Evolutionary conservation across 768 basidiomycete genomes (phyloP), one percentile per base, ranked within the genome.

Genomic region (Phylloporus scabripes): DNA sequence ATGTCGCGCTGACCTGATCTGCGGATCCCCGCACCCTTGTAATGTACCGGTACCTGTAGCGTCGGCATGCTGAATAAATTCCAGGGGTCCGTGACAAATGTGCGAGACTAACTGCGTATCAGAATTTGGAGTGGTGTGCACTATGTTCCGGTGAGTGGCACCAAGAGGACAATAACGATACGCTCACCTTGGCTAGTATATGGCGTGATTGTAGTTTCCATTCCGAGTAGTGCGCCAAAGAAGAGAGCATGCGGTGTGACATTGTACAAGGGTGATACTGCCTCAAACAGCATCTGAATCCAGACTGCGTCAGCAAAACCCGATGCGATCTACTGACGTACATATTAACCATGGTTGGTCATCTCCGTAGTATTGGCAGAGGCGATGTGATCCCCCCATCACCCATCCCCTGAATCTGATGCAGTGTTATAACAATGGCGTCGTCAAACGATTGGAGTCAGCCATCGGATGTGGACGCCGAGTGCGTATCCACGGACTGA

Each of bases 111-210:
- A 59, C 57, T 40, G 46, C 29, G 20, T 42, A 21, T 38, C 24
- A 45, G 28, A 26, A 45, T 45, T 36, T 11, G 20, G 42, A 26
- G 24, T 42, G 32, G 20, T 21, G 26, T n/a, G 33, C n/a, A 10
- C 28, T 29, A 21, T 40, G 41, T 33, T 48, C 49, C 48, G 33
- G 47, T 51, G 38, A 62, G 55, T 37, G 47, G 42, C 36, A 52
- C 46, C 23, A 21, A 43, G 40, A 28, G 15, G 31, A 60, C 60
- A 62, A 57, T 62, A 46, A 10, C 12, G 28, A 54, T 43, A 14
- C 6, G 14, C 60, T 51, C 15, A 57, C 60, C 48, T 60, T 57
- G 63, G 48, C 34, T 14, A 46, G 52, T 42, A 43, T 51, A 39
- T 49, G 56, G 34, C 21, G 12, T 49, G 37, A 46, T 54, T 53